A percentile compares a stretch with the other conserved stretches of the same genome.
Conservation (phyloP, 2,329 filamentous ascomycete genomes). For the Aspergillus hiratsukae region DNA sequence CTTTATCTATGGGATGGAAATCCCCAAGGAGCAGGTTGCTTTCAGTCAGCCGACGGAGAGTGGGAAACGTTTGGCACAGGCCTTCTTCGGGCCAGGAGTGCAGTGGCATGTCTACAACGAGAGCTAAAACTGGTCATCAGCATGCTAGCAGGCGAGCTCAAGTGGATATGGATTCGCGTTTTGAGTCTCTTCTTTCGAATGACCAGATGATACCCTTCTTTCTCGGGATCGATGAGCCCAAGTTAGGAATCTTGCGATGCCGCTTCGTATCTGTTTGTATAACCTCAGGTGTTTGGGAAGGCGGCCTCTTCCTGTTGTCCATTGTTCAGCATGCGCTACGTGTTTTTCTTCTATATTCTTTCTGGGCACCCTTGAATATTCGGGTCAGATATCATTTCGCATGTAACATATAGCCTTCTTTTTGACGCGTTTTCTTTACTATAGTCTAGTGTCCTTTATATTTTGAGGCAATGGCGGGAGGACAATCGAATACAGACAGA, state of each 20-base stretch:
- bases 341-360: constrained; percentile 1
- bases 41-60: constrained; percentile 64
- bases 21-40: constrained; percentile 54
- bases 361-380: constrained; percentile 3
- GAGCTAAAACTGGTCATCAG: constrained; percentile 22
- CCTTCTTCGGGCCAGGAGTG: constrained; percentile 52
- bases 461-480: not conserved
- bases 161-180: not conserved
- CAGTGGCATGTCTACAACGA: constrained; percentile 59
- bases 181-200: constrained; percentile 2
- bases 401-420: constrained; percentile 17
- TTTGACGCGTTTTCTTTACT: not conserved
- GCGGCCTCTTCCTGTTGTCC: not conserved
- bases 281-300: constrained; percentile 15
- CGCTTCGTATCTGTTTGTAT: constrained; percentile 13
- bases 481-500: not conserved
- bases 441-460: not conserved
- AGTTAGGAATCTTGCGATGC: constrained; percentile 18
- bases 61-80: constrained; percentile 54
- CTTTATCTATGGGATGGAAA: constrained; percentile 53
- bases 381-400: constrained; percentile 1
- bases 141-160: not conserved
- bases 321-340: not conserved
- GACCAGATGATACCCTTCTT: constrained; percentile 22
- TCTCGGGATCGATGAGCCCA: constrained; percentile 13